Conservation (phyloP, 23 red algal species). For the Gracilaria domingensis region DNA sequence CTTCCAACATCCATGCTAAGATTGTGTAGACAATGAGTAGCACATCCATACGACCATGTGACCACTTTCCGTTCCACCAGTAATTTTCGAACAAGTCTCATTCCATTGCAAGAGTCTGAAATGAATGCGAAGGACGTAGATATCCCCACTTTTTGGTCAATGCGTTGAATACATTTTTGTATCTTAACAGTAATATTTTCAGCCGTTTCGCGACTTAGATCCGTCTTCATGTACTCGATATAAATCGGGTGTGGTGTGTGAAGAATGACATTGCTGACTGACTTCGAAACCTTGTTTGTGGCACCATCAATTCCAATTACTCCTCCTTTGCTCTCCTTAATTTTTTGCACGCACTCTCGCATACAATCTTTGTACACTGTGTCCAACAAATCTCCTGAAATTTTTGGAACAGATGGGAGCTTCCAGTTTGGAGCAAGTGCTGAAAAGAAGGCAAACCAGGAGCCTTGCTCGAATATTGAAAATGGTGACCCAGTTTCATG, state of each 20-base stretch:
- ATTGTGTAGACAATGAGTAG: constrained; percentile 35
- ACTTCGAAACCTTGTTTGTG: constrained; percentile 14
- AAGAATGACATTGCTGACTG: constrained; percentile 35
- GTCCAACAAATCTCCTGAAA: constrained; percentile 13
- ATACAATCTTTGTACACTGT: constrained; percentile 32
- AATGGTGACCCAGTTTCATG: constrained; percentile 7
- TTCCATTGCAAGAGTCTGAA: constrained; percentile 24
- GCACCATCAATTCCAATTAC: constrained; percentile 8
- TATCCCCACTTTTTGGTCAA: constrained; percentile 11
- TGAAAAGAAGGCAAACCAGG: constrained; percentile 19
- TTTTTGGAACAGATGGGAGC: neutral
- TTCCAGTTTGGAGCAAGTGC: constrained; percentile 28
- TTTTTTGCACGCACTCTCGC: neutral
- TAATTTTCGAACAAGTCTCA: neutral
- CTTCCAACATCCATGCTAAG: constrained; percentile 23
- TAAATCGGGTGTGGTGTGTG: neutral
- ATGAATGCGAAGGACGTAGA: constrained; percentile 10
- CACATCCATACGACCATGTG: constrained; percentile 23
- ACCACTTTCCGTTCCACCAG: constrained; percentile 9
- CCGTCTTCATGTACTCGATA: constrained; percentile 38
- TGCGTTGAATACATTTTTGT: neutral
- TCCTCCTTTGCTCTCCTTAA: neutral
- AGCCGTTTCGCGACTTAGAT: constrained; percentile 17
- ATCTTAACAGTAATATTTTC: neutral
- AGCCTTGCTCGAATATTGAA: neutral